These are phyloP conservation scores for Oryza glaberrima DNA, from an alignment of 176 grass and related monocot species.

Conservation along the genomic window DNA sequence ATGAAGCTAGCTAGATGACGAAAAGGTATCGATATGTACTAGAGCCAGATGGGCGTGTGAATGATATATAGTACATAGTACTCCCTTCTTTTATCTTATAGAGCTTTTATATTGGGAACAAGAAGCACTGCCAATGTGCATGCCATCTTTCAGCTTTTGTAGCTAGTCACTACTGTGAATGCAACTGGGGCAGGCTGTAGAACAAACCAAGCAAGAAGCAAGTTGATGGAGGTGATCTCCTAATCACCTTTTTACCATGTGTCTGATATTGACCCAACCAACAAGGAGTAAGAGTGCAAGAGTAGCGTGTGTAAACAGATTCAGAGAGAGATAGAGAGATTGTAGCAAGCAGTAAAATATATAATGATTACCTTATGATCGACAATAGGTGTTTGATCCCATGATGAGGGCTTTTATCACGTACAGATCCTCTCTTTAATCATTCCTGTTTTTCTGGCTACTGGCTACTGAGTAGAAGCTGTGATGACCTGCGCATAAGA, in stretches of 20 bases:
- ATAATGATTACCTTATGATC: slow-evolving; percentile 47
- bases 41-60: background rate
- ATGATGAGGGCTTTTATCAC: background rate
- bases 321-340: background rate
- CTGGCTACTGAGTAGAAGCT: background rate
- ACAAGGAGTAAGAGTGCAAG: too few species aligned
- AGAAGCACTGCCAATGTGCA: slow-evolving; percentile 2
- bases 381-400: background rate
- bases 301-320: background rate
- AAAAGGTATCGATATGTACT: background rate
- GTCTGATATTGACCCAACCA: slow-evolving; percentile 12
- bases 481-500: background rate
- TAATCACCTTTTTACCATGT: slow-evolving; percentile 12
- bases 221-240: background rate
- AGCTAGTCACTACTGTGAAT: background rate
- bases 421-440: background rate
- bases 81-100: background rate
- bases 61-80: background rate
- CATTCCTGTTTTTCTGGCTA: background rate
- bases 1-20: background rate
- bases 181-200: background rate
- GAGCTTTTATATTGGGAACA: background rate
- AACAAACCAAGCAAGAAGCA: background rate
- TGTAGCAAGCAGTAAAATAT: slow-evolving; percentile 12
- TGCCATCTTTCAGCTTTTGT: slow-evolving; percentile 9